Evolutionary conservation across 176 grass and related monocot species (phyloP), one percentile per base, ranked within the genome.

Genomic region (Melocanna baccifera): DNA sequence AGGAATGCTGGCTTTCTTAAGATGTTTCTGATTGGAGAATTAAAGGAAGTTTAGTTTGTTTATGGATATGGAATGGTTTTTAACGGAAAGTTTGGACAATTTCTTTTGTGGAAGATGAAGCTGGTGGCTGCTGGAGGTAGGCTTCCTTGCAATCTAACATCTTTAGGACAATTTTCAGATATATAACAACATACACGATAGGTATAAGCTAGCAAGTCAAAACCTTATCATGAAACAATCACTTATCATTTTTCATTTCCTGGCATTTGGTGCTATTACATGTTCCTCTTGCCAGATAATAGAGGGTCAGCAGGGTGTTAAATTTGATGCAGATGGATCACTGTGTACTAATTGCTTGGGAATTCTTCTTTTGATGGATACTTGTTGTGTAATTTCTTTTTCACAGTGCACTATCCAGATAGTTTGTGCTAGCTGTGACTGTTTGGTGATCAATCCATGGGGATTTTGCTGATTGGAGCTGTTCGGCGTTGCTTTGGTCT

Each of bases 211-310:
- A 75, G 55, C 62, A 43, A 23, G 16, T 64, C 51, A 48, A 59
- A 62, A 76, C 68, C 48, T 75, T 88, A 19, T 66, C 32, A 82
- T 64, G 15, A 84, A 84, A 70, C 56, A 82, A 28, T 62, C 23
- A 11, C 43, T 11, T 71, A 52, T 52, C 20, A 69, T 83, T 83
- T 34, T 66, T 32, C 26, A 7, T 40, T 81, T 90, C 69, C 57
- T 90, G 55, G 73, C 75, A 84, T 92, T 94, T 94, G 90, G 90
- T 94, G 63, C 84, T 89, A 28, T 91, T 69, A 32, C 82, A 53
- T 94, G 85, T 89, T 94, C 72, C 81, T 94, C 73, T 94, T 94
- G 85, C 89, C 87, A 91, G 87, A 89, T 51, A 89, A 83, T 39
- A n/a, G 76, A 80, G 87, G 62, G 42, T 83, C 55, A 79, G 66